Conservation (phyloP, 2,329 filamentous ascomycete genomes). For the Penicillium hesseltinei region DNA sequence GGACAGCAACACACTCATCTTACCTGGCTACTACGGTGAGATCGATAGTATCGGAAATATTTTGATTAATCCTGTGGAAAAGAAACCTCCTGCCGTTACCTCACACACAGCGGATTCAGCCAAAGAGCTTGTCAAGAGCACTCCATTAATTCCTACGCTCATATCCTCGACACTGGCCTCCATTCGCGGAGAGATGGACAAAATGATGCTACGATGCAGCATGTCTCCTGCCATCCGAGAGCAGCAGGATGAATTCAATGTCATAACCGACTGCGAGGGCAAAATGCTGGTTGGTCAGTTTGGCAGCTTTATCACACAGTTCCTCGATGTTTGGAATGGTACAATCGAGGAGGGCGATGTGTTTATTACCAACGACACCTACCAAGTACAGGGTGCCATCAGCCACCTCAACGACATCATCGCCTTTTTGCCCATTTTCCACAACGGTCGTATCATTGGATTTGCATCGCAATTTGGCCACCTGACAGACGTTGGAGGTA, state of each 20-base stretch:
- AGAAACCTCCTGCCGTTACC: slow-evolving; percentile 25
- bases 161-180: slow-evolving; percentile 48
- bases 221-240: slow-evolving; percentile 54
- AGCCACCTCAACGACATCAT: slow-evolving; percentile 53
- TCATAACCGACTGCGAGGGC: slow-evolving; percentile 50
- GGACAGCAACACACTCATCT: slow-evolving; percentile 53
- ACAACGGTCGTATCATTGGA: slow-evolving; percentile 46
- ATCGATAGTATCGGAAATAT: slow-evolving; percentile 52
- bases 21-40: slow-evolving; percentile 49
- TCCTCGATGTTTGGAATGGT: slow-evolving; percentile 49
- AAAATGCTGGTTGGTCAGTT: slow-evolving; percentile 55
- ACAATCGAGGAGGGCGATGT: slow-evolving; percentile 51
- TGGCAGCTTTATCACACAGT: slow-evolving; percentile 51
- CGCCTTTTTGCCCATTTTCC: slow-evolving; percentile 50
- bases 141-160: slow-evolving; percentile 46
- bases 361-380: slow-evolving; percentile 54
- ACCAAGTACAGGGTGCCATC: slow-evolving; percentile 50
- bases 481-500: slow-evolving; percentile 48
- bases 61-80: slow-evolving; percentile 44
- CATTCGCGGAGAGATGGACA: slow-evolving; percentile 52
- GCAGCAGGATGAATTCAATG: slow-evolving; percentile 55
- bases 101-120: slow-evolving; percentile 41
- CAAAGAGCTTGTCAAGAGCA: slow-evolving; percentile 36
- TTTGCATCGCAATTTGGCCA: slow-evolving; percentile 54
- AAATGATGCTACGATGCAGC: slow-evolving; percentile 51